These are phyloP conservation scores for Termitomyces sp. DNA, from an alignment of 768 basidiomycete genomes.

Conservation along the genomic window DNA sequence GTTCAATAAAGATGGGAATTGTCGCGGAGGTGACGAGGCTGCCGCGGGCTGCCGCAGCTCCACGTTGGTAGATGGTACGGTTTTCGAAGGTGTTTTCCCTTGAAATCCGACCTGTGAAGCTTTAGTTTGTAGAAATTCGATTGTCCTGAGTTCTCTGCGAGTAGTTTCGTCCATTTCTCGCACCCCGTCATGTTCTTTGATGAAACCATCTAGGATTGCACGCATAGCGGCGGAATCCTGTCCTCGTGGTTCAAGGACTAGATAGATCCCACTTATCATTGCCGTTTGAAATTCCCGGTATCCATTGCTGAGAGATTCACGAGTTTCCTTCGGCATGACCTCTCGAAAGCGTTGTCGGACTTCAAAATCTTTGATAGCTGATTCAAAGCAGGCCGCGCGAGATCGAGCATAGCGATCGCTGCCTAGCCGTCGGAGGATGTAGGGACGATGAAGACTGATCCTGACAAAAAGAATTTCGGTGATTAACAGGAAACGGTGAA, in stretches of 20 bases:
- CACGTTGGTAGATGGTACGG: constrained; percentile 15
- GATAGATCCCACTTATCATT: constrained; percentile 86
- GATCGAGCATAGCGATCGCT: constrained; percentile 81
- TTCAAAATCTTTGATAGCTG: constrained; percentile 81
- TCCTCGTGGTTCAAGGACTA: constrained; percentile 74
- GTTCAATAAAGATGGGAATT: constrained; percentile 24
- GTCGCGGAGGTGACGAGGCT: constrained; percentile 25
- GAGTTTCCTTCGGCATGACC: constrained; percentile 53
- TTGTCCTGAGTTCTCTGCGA: constrained; percentile 75
- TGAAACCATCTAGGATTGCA: constrained; percentile 70
- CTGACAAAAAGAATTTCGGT: constrained; percentile 88
- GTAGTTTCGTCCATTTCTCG: constrained; percentile 81
- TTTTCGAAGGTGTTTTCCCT: constrained; percentile 22
- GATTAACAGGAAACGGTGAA: constrained; percentile 84
- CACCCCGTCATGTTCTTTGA: constrained; percentile 59
- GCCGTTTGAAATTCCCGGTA: constrained; percentile 87
- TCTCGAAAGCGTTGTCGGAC: constrained; percentile 68
- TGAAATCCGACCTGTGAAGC: constrained; percentile 48
- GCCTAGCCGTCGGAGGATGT: constrained; percentile 72
- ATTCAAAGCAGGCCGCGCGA: constrained; percentile 84
- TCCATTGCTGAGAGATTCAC: constrained; percentile 70
- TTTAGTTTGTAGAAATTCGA: constrained; percentile 73
- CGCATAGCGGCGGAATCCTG: constrained; percentile 68
- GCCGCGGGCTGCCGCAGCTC: constrained; percentile 39
- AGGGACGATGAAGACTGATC: constrained; percentile 82